phyloP scores from a whole-genome alignment of 2,329 filamentous ascomycete species.

The Penicillium sp. region DNA sequence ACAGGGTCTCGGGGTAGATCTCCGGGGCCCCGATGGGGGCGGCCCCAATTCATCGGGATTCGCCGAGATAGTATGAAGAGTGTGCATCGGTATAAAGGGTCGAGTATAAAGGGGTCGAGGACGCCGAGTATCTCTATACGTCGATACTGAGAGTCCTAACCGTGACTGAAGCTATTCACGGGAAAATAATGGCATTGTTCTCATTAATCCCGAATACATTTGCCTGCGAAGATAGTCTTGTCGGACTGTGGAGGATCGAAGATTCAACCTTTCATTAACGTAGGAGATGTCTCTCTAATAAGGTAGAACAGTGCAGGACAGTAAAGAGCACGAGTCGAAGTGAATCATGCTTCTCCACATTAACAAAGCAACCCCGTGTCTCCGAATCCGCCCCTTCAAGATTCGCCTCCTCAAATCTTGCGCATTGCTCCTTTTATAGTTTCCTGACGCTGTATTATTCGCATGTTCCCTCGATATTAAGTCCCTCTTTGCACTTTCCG shows the following conservation, averaged over 20 bases:
- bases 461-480: conserved; percentile 2
- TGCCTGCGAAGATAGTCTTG: too few species aligned
- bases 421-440: not conserved
- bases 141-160: not conserved
- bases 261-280: too few species aligned
- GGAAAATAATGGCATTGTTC: not conserved
- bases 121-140: too few species aligned
- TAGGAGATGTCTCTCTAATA: too few species aligned
- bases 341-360: conserved; percentile 11
- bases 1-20: conserved; percentile 1
- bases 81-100: not conserved
- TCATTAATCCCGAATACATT: not conserved
- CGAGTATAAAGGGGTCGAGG: not conserved
- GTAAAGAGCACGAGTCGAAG: too few species aligned
- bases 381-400: not conserved
- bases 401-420: not conserved
- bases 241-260: too few species aligned
- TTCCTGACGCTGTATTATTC: not conserved
- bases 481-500: conserved; percentile 10
- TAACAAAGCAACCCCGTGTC: conserved; percentile 1
- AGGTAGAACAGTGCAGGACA: too few species aligned
- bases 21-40: not conserved
- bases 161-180: not conserved
- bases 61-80: not conserved
- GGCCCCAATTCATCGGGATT: not conserved